These are phyloP conservation scores for Amanita muscaria DNA, from an alignment of 768 basidiomycete genomes.

Conservation along the genomic window DNA sequence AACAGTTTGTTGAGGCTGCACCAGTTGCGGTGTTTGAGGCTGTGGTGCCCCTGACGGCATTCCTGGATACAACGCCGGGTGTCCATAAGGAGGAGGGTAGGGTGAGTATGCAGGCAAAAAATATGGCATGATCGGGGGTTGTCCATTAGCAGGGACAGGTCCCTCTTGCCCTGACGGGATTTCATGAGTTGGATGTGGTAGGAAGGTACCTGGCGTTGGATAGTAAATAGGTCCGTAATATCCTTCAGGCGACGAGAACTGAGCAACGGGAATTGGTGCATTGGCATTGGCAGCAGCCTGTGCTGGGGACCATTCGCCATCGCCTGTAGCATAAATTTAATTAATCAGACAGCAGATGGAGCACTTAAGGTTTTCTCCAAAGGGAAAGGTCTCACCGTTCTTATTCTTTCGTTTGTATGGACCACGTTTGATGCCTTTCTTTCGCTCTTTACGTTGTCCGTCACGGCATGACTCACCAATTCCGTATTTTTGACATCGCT, in stretches of 20 bases:
- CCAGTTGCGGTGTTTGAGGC: conserved; percentile 13
- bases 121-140: conserved; percentile 30
- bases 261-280: conserved; percentile 25
- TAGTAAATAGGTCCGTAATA: conserved; percentile 34
- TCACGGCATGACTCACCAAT: conserved; percentile 72
- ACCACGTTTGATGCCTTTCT: conserved; percentile 82
- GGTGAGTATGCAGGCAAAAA: conserved; percentile 33
- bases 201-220: conserved; percentile 26
- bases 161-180: conserved; percentile 23
- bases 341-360: neutral
- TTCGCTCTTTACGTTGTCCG: conserved; percentile 88
- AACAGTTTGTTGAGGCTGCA: conserved; percentile 4
- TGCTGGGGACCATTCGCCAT: conserved; percentile 23
- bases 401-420: conserved; percentile 68
- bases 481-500: conserved; percentile 85
- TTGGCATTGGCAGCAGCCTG: conserved; percentile 17
- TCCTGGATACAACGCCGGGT: conserved; percentile 23
- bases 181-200: conserved; percentile 24
- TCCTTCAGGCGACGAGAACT: conserved; percentile 27
- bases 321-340: conserved; percentile 9
- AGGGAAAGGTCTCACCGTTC: conserved; percentile 15
- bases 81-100: conserved; percentile 23
- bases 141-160: conserved; percentile 24
- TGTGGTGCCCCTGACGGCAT: conserved; percentile 13
- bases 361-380: conserved; percentile 12